These are phyloP conservation scores for Sporothrix inflata DNA, from an alignment of 2,329 filamentous ascomycete genomes.

Conservation along the genomic window DNA sequence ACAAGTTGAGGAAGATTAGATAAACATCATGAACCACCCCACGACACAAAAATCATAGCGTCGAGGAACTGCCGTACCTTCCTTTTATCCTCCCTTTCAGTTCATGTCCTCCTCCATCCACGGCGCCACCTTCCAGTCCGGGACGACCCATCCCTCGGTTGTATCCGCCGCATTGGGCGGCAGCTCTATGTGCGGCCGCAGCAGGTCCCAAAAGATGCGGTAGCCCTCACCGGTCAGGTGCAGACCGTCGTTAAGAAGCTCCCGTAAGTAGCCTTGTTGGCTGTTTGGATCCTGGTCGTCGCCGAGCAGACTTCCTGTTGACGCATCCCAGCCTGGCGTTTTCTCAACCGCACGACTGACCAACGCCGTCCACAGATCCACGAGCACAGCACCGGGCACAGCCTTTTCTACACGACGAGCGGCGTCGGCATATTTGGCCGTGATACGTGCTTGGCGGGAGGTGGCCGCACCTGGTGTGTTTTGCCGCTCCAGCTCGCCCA, in stretches of 20 bases:
- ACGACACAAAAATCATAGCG: too few species aligned
- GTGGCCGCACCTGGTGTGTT: background rate
- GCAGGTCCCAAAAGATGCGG: background rate
- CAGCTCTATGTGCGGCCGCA: background rate
- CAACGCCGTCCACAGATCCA: background rate
- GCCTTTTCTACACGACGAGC: background rate
- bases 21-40: too few species aligned
- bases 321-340: background rate
- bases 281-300: background rate
- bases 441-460: background rate
- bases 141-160: background rate
- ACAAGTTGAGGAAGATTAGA: too few species aligned
- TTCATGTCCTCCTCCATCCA: background rate
- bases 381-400: background rate
- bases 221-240: background rate
- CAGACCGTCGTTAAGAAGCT: background rate
- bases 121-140: conserved; percentile 1
- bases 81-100: background rate
- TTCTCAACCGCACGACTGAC: background rate
- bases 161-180: background rate
- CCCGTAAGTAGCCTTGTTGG: background rate
- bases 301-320: background rate
- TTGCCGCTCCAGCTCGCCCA: background rate
- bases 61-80: too few species aligned
- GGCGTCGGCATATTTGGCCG: background rate